A percentile compares a stretch with the other conserved stretches of the same genome.
These are phyloP conservation scores for Paragyromitra xinjiangensis DNA, from an alignment of 495 filamentous ascomycete genomes.

Conservation along the genomic window DNA sequence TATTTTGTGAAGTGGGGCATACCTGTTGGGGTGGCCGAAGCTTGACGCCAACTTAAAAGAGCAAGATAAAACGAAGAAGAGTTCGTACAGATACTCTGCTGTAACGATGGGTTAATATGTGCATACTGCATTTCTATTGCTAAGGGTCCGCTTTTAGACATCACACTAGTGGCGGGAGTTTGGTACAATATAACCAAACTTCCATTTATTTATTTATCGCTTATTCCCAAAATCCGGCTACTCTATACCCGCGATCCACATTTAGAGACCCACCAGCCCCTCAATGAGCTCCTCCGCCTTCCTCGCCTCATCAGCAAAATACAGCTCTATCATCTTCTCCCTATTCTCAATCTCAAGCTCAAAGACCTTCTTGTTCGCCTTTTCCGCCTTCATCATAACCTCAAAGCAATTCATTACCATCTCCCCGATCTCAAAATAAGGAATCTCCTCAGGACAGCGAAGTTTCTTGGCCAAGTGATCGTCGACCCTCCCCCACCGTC, in stretches of 20 bases:
- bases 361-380: not conserved
- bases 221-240: not conserved
- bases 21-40: too few species aligned
- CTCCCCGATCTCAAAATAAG: not conserved
- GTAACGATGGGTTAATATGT: too few species aligned
- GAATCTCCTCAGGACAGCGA: not conserved
- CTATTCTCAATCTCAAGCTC: not conserved
- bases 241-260: not conserved
- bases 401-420: not conserved
- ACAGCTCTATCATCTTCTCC: not conserved
- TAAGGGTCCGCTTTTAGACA: too few species aligned
- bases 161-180: too few species aligned
- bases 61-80: too few species aligned
- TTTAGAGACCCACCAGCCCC: not conserved
- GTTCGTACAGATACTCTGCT: too few species aligned
- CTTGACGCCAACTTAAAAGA: too few species aligned
- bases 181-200: too few species aligned
- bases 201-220: too few species aligned
- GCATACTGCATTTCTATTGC: too few species aligned
- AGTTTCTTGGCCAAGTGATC: not conserved
- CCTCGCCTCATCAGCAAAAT: not conserved
- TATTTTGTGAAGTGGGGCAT: too few species aligned
- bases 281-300: too few species aligned
- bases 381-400: not conserved
- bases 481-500: not conserved